Conservation (phyloP, 768 basidiomycete species). For the Podaxis sp. region DNA sequence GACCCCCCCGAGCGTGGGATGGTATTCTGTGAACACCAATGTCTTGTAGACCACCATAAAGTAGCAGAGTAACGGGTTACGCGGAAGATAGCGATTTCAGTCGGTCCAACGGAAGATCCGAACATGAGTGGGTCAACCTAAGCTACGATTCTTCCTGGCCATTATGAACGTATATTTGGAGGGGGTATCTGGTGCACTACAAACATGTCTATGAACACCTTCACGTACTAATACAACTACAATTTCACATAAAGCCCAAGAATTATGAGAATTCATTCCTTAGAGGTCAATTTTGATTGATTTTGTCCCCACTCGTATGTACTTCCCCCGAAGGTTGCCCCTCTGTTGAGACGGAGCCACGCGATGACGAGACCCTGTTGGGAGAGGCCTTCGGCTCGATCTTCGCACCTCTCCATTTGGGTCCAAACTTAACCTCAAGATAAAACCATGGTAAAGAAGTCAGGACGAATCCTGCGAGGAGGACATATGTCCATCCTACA, state of each 20-base stretch:
- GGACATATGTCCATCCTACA: constrained; percentile 66
- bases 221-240: neutral
- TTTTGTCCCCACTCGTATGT: neutral
- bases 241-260: neutral
- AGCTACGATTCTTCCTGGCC: too few relatives aligned
- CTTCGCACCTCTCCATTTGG: constrained; percentile 22
- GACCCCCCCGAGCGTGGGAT: neutral
- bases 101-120: too few relatives aligned
- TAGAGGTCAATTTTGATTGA: neutral
- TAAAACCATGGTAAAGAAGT: constrained; percentile 50
- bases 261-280: neutral
- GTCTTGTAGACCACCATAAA: too few relatives aligned
- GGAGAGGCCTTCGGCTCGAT: neutral
- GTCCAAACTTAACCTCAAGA: constrained; percentile 51
- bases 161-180: too few relatives aligned
- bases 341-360: neutral
- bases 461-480: constrained; percentile 50
- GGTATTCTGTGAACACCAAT: neutral
- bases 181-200: too few relatives aligned
- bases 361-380: neutral
- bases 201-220: too few relatives aligned
- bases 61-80: too few relatives aligned
- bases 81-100: too few relatives aligned
- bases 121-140: too few relatives aligned
- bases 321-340: neutral